Percentiles rank a stretch among this genome's conserved stretches.
Evolutionary conservation across 2,329 filamentous ascomycete species (phyloP).

Genomic region (Aureobasidium musti): DNA sequence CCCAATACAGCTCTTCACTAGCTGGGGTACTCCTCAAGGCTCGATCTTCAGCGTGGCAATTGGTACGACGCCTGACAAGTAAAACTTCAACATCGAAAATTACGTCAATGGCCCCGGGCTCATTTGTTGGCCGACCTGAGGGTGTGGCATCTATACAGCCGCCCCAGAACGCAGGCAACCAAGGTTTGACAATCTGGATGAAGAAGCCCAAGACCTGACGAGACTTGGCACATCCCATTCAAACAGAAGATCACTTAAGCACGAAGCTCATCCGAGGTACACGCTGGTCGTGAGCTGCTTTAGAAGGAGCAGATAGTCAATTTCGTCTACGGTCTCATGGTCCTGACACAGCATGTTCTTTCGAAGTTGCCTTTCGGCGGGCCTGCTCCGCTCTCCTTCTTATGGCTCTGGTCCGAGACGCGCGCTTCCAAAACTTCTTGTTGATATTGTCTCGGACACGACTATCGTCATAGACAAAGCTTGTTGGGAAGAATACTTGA

Average conservation of each 20-base stretch:
- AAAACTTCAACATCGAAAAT: too few species aligned
- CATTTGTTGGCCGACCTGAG: not conserved
- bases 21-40: conserved; percentile 1
- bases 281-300: too few species aligned
- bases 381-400: not conserved
- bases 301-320: not conserved
- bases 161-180: not conserved
- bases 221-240: not conserved
- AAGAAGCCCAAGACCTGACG: not conserved
- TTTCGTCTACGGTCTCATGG: not conserved
- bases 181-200: not conserved
- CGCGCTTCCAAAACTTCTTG: not conserved
- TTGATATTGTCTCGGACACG: not conserved
- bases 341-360: not conserved
- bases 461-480: not conserved
- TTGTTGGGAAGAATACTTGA: not conserved
- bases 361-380: not conserved
- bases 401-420: not conserved
- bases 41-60: conserved; percentile 6
- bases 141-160: not conserved
- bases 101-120: not conserved
- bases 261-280: not conserved
- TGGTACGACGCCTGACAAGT: not conserved
- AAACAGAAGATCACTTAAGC: not conserved
- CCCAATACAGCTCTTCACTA: conserved; percentile 4